Base-by-base conservation (phyloP, 2,329 filamentous ascomycete genomes). In the Bisporella sp. region DNA sequence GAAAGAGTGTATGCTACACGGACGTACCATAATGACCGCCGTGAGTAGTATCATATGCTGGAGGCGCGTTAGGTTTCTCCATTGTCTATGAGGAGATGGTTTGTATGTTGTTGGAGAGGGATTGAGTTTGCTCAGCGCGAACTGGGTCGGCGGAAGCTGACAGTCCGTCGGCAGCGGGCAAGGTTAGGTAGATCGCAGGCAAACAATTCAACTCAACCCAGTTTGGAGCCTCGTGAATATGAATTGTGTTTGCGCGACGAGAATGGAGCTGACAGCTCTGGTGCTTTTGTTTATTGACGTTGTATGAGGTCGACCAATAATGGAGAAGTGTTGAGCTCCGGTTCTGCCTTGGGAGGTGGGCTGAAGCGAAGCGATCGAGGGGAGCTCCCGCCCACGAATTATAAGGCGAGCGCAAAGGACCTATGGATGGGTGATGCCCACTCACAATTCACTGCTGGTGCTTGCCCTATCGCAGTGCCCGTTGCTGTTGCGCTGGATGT, bases 21-120 rank as follows among this genome's bases (percentile, higher is more conserved):
- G 41, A 68, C 77, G 70, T 72, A 89, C 86, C 85, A 72, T 89
- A 90, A 68, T 90, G 87, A 48, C 87, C 87, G 54, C 85, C 86
- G 64, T 86, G 82, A 59, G 73, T 77, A 46, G 81, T 81, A 69
- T 90, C 85, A 67, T 90, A 90, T n/a, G 79, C 76, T 12, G 81
- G 21, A 21, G 21, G 81, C 62, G 79, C 75, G 57, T 77, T 73
- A 58, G 80, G 63, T 52, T 62, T 61, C 37, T 21, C 21, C 58
- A 78, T 62, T 84, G 81, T 46, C 69, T 64, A 63, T 80, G 78
- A 54, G 77, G 71, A 53, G 79, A 68, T 37, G 2, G 35, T 52
- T 72, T 71, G 54, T 75, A 70, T 21, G 21, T 21, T 21, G 21
- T 21, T 21, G 21, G 21, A 21, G 21, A 21, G 21, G 21, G 21